Base-by-base conservation (phyloP, 352 stramenopile genomes). In the Sclerospora graminicola region DNA sequence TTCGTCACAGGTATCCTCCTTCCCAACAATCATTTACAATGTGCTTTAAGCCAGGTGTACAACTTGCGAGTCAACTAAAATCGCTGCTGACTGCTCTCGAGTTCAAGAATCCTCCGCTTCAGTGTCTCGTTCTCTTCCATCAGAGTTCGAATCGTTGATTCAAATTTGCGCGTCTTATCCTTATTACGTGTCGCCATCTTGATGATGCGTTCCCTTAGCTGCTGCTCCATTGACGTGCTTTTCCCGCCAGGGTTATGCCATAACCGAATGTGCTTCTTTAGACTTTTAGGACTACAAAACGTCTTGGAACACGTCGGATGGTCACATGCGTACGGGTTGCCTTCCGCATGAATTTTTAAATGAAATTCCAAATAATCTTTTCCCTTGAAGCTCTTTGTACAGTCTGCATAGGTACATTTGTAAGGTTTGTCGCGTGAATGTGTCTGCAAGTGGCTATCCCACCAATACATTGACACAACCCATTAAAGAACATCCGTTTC, bases 321-420 rank as follows among this genome's bases (percentile, higher is more conserved):
- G 31, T 87, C 72, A 34, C 74, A 87, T 9, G 78, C 73, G 55
- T 89, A 89, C 35, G 78, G 78, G 32, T 86, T 82, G 7, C 78
- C 78, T 53, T 89, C 78, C 0, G 63, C 70, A 27, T 89, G 78
- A 43, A 89, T 87, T 50, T 89, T 89, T n/a, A 89, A 51, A 38
- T 87, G 78, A 40, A 89, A 89, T 34, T 89, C 71, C 23, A 89
- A 53, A 43, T 89, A 89, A 23, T 89, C 78, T 45, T 89, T 89
- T 23, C 78, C 78, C 57, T 89, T 89, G 43, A 93, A 93, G 54
- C 81, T 86, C 66, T 93, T 93, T 21, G 62, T 73, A 47, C 82
- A 94, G 43, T 84, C 80, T 10, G 65, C 58, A 51, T 89, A 90
- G 40, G 75, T 84, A 60, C 81, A 93, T 41, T 86, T 84, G 60